phyloP scores from a whole-genome alignment of 2,329 filamentous ascomycete genomes.

The Neopestalotiopsis sp. region DNA sequence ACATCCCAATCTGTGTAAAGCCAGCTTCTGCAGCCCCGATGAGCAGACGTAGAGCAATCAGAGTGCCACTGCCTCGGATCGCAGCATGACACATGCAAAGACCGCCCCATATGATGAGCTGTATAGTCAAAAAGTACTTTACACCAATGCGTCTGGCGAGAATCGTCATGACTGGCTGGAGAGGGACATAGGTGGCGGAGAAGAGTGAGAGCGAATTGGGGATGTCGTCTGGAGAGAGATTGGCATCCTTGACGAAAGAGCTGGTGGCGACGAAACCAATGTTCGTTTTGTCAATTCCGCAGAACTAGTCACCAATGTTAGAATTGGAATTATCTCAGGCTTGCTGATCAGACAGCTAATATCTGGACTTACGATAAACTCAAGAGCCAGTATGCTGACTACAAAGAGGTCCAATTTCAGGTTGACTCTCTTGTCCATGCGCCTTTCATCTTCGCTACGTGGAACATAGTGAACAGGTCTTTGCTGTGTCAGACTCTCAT shows the following conservation, averaged over 20 bases:
- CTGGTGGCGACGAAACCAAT: conserved; percentile 29
- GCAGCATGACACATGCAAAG: conserved; percentile 28
- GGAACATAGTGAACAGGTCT: conserved; percentile 20
- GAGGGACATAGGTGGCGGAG: conserved; percentile 27
- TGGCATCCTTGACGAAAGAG: conserved; percentile 27
- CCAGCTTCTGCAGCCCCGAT: conserved; percentile 27
- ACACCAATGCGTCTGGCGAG: conserved; percentile 26
- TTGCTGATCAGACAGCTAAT: not conserved
- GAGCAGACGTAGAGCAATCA: conserved; percentile 26
- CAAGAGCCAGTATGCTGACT: conserved; percentile 21
- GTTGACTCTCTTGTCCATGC: conserved; percentile 23
- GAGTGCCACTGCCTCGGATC: conserved; percentile 19
- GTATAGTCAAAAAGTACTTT: conserved; percentile 20
- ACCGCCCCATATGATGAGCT: conserved; percentile 25
- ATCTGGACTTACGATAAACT: conserved; percentile 24
- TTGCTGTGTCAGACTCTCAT: conserved; percentile 4
- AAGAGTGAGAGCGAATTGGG: conserved; percentile 29
- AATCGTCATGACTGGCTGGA: conserved; percentile 29
- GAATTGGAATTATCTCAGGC: not conserved
- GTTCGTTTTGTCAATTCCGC: conserved; percentile 30
- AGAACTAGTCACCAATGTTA: conserved; percentile 20
- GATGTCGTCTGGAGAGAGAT: conserved; percentile 25
- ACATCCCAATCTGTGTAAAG: conserved; percentile 28
- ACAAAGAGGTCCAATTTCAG: conserved; percentile 24
- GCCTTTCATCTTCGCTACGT: conserved; percentile 20